These are phyloP conservation scores for Phytopythium montanum DNA, from an alignment of 352 stramenopile species.

Conservation along the genomic window DNA sequence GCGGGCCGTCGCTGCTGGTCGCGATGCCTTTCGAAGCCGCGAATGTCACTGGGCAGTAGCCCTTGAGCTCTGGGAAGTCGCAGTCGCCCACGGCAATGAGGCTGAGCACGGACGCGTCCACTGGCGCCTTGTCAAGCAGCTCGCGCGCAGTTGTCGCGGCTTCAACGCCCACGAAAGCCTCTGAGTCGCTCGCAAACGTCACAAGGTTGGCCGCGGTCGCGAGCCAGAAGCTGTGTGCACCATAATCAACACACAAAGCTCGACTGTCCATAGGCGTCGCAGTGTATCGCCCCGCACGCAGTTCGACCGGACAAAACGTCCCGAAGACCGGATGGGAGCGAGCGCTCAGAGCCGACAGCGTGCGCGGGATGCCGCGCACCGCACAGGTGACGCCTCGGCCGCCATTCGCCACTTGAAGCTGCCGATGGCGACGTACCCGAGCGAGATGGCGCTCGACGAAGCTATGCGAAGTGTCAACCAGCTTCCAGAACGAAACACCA, in stretches of 20 bases:
- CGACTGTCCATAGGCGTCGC: conserved; percentile 21
- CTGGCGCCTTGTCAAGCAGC: conserved; percentile 32
- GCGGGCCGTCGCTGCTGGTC: conserved; percentile 10
- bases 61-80: conserved; percentile 68
- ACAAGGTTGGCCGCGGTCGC: conserved; percentile 28
- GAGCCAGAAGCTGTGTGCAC: conserved; percentile 38
- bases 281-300: conserved; percentile 31
- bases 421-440: conserved; percentile 11
- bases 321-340: conserved; percentile 35
- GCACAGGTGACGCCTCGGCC: conserved; percentile 11
- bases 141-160: conserved; percentile 20
- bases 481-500: conserved; percentile 43
- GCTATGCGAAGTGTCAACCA: conserved; percentile 18
- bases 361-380: conserved; percentile 23
- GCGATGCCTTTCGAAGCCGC: conserved; percentile 1
- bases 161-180: conserved; percentile 33
- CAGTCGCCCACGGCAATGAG: conserved; percentile 58
- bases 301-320: conserved; percentile 60
- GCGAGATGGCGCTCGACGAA: conserved; percentile 25
- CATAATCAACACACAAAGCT: conserved; percentile 40
- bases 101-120: conserved; percentile 62
- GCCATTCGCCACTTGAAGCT: conserved; percentile 27
- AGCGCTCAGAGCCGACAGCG: conserved; percentile 16
- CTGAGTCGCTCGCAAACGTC: conserved; percentile 26
- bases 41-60: conserved; percentile 75